These are phyloP conservation scores for Seiridium cupressi DNA, from an alignment of 2,329 filamentous ascomycete species.

Conservation along the genomic window DNA sequence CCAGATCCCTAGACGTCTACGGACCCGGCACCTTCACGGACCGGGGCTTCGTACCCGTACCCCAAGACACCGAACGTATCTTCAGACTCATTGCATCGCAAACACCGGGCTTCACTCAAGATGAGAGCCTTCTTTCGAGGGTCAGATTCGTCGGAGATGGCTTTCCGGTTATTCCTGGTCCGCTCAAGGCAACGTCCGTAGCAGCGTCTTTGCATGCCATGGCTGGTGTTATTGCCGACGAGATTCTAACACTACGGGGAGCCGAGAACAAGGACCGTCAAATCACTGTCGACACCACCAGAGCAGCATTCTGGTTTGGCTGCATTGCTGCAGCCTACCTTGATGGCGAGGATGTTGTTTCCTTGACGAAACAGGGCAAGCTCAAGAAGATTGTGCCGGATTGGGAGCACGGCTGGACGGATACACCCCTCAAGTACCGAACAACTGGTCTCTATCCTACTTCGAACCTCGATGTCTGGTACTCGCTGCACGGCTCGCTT, in stretches of 20 bases:
- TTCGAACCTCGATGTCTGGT: conserved; percentile 42
- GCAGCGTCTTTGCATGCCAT: conserved; percentile 32
- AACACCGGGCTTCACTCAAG: conserved; percentile 31
- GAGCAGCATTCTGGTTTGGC: conserved; percentile 42
- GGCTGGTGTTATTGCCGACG: conserved; percentile 21
- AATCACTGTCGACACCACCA: conserved; percentile 44
- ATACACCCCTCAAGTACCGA: conserved; percentile 35
- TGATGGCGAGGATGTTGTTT: conserved; percentile 31
- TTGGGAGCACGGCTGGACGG: conserved; percentile 35
- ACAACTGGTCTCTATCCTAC: conserved; percentile 47
- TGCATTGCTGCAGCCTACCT: conserved; percentile 35
- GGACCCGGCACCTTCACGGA: conserved; percentile 30
- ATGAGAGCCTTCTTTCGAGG: conserved; percentile 22
- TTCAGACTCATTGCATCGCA: conserved; percentile 26
- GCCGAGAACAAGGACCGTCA: conserved; percentile 14
- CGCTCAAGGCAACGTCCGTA: conserved; percentile 31
- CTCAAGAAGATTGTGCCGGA: conserved; percentile 30
- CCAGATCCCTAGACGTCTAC: conserved; percentile 22
- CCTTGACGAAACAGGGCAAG: conserved; percentile 25
- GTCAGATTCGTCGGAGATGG: conserved; percentile 29
- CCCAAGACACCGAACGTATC: conserved; percentile 27
- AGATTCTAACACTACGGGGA: conserved; percentile 13
- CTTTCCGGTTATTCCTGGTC: conserved; percentile 30
- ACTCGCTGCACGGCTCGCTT: conserved; percentile 49
- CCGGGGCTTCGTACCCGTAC: conserved; percentile 22